Evolutionary conservation across 805 yeast species (phyloP), one percentile per base, ranked within the genome.

Genomic region (Clavispora fructus): DNA sequence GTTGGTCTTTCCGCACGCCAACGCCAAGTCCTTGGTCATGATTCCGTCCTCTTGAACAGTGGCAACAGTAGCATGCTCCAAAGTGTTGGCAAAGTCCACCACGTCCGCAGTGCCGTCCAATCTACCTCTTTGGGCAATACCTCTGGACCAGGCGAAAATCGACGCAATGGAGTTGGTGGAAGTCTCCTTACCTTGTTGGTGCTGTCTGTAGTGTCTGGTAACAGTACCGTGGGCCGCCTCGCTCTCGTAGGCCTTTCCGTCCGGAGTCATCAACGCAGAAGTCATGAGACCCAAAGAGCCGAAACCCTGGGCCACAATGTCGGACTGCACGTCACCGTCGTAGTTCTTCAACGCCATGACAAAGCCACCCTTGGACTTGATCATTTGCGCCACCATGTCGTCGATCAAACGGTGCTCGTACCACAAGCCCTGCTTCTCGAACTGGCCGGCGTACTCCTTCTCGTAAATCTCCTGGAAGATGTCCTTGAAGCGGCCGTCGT

Each of bases 191-290:
- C 98, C 98, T 70, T 86, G 87, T 73, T 92, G 97, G 70, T 88
- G 89, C 71, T 85, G 94, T 75, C 97, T 86, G 74, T 78, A 92
- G 68, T 92, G 98, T 74, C 98, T 87, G 40, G 97, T 92, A 58
- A 92, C 98, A 12, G 98, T 92, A 47, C 98, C 98, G 67, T 92
- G 98, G n/a, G 98, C 98, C 49, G 98, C 98, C 75, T 92, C 98
- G 45, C 90, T 75, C 75, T 92, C 97, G 66, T 88, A 91, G 12
- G 96, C 84, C 74, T 87, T 87, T 25, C 97, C 97, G 68, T 92
- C 97, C 42, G 97, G 95, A n/a, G 97, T 83, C 62, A 90, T 81
- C 57, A 92, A 79, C n/a, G 89, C 96, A 3, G 98, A 92, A 29
- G 98, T 90, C 98, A 92, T 92, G 58, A 92, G 78, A 38, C 98